phyloP scores from a whole-genome alignment of 257 asterid genomes.

The Ligustrum vulgare region DNA sequence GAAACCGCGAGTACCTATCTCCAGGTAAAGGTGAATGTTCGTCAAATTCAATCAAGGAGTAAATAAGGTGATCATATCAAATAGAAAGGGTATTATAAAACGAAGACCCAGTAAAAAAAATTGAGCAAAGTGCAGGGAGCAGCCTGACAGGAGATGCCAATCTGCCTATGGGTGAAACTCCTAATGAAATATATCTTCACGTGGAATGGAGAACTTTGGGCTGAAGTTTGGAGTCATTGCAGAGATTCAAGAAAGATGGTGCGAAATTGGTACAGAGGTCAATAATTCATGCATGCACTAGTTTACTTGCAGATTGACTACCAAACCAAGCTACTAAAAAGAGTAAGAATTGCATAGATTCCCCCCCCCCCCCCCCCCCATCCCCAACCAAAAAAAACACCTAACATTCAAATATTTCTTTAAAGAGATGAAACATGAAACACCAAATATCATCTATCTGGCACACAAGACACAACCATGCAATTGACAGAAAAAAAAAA shows the following conservation, averaged over 20 bases:
- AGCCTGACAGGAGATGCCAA: neutral
- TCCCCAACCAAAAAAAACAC: neutral
- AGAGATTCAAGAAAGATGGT: neutral
- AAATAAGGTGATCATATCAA: neutral
- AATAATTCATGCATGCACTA: neutral
- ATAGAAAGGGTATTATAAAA: neutral
- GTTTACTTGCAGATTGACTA: neutral
- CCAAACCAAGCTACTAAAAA: neutral
- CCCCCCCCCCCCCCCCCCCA: neutral
- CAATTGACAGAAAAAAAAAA: neutral
- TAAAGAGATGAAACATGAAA: conserved; percentile 9
- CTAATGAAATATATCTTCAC: neutral
- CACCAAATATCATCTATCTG: neutral
- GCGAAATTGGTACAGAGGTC: neutral
- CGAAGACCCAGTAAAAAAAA: neutral
- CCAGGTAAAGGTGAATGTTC: conserved; percentile 21
- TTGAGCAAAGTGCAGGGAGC: neutral
- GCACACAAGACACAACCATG: conserved; percentile 12
- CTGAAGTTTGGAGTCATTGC: too few relatives aligned
- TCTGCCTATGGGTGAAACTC: conserved; percentile 8
- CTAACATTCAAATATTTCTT: conserved; percentile 2
- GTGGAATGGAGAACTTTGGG: neutral
- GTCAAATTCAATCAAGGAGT: neutral
- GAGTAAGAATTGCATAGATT: neutral
- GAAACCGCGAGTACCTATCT: conserved; percentile 94